Conservation (phyloP, 1,139 yeast genomes). For the Zygosaccharomyces sapae region DNA sequence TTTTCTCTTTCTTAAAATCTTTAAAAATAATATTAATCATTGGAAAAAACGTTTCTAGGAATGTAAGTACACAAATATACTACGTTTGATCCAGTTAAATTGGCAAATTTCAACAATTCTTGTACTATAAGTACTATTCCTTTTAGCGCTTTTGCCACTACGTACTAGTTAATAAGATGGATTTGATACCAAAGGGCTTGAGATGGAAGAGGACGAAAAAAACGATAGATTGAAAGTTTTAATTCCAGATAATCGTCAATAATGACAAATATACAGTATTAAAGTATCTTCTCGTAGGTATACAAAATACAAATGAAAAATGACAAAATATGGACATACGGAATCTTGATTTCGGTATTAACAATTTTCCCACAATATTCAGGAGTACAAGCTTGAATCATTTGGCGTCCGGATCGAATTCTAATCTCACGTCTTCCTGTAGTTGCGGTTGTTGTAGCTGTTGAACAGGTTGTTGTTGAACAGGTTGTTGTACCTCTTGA, state of each 20-base stretch:
- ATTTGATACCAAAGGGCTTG: neutral
- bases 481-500: too few species aligned
- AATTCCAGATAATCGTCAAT: slow-evolving; percentile 1
- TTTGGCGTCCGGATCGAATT: slow-evolving; percentile 2
- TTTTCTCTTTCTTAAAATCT: slow-evolving; percentile 88
- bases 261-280: neutral
- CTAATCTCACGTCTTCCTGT: slow-evolving; percentile 1
- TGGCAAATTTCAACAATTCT: neutral
- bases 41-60: neutral
- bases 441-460: slow-evolving; percentile 15
- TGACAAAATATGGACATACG: neutral
- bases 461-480: neutral
- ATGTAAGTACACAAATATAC: neutral
- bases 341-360: neutral
- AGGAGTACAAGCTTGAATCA: neutral
- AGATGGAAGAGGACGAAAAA: neutral
- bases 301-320: neutral
- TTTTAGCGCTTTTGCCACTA: slow-evolving; percentile 12
- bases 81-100: neutral
- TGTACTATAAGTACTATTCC: neutral
- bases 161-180: neutral
- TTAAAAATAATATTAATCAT: slow-evolving; percentile 79
- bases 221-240: slow-evolving; percentile 1
- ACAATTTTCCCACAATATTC: neutral
- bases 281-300: neutral